phyloP scores from a whole-genome alignment of 331 rosid species.

The Quercus lobata region DNA sequence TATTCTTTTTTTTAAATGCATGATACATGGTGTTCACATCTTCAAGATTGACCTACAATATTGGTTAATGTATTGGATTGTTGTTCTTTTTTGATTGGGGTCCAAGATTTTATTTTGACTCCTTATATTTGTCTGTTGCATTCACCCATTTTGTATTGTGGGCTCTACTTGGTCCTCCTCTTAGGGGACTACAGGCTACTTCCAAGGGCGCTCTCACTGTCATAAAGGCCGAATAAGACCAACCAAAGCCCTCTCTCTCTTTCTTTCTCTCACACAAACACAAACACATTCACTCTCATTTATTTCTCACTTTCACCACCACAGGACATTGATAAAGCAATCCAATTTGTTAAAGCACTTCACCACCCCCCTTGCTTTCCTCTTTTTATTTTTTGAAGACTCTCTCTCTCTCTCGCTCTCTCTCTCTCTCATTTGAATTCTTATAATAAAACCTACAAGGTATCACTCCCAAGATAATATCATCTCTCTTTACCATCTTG shows the following conservation, averaged over 20 bases:
- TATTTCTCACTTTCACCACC: conserved; percentile 15
- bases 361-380: conserved; percentile 35
- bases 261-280: background rate
- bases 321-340: conserved; percentile 33
- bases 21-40: background rate
- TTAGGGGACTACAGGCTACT: conserved; percentile 17
- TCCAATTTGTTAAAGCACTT: conserved; percentile 30
- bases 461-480: conserved; percentile 12
- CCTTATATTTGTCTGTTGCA: background rate
- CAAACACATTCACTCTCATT: background rate
- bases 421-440: conserved; percentile 26
- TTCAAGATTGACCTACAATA: background rate
- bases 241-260: background rate
- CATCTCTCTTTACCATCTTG: conserved; percentile 20
- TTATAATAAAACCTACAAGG: conserved; percentile 29
- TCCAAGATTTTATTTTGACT: background rate
- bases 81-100: background rate
- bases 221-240: conserved; percentile 12
- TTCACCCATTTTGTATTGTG: background rate
- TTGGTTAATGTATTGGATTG: background rate
- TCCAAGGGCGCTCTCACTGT: background rate
- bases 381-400: conserved; percentile 29
- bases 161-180: conserved; percentile 37
- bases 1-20: background rate
- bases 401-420: background rate